Conservation (phyloP, 1,139 yeast genomes). For the Saccharomyces pastorianus region DNA sequence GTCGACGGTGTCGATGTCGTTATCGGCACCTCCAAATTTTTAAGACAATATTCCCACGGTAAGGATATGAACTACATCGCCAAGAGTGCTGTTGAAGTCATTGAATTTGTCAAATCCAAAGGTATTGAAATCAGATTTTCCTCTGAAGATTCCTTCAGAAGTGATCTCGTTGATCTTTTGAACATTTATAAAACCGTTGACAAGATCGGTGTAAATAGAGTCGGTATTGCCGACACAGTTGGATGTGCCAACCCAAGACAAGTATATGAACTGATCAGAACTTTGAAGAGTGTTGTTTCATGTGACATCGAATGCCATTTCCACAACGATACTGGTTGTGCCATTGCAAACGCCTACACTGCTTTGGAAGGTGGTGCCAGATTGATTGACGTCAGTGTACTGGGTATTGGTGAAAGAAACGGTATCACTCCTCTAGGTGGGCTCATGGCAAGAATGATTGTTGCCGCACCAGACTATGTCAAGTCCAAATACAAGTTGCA, state of each 20-base stretch:
- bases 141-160: conserved; percentile 95
- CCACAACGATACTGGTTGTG: conserved; percentile 99
- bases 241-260: conserved; percentile 99
- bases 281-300: conserved; percentile 84
- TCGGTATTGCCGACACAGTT: conserved; percentile 98
- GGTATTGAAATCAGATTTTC: conserved; percentile 95
- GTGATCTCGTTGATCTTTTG: conserved; percentile 88
- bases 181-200: conserved; percentile 95
- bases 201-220: conserved; percentile 96
- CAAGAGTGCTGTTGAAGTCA: conserved; percentile 90
- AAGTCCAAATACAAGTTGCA: conserved; percentile 90
- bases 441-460: conserved; percentile 97
- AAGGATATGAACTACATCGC: conserved; percentile 98
- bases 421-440: conserved; percentile 98
- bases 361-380: conserved; percentile 97
- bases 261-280: conserved; percentile 91
- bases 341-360: conserved; percentile 96
- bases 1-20: conserved; percentile 99
- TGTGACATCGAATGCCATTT: conserved; percentile 98
- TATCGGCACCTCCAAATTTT: conserved; percentile 92
- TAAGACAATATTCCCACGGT: conserved; percentile 92
- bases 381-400: conserved; percentile 87
- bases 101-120: conserved; percentile 93
- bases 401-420: conserved; percentile 98
- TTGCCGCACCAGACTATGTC: conserved; percentile 95